phyloP scores from a whole-genome alignment of 2,329 filamentous ascomycete species.

The Didymella glomerata region DNA sequence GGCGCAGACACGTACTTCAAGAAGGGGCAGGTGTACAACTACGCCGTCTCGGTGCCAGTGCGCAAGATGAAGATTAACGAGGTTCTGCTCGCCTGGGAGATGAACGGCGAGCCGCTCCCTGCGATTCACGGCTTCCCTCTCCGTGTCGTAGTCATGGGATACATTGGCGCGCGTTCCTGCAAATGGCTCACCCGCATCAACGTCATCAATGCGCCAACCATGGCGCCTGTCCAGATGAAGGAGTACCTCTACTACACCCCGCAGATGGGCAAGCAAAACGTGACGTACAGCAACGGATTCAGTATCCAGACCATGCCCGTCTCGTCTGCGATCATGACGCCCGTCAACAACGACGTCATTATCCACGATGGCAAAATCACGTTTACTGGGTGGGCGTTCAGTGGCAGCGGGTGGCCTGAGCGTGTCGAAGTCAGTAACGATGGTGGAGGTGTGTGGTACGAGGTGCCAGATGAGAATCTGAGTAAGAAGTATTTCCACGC shows the following conservation, averaged over 20 bases:
- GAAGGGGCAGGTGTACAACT: slow-evolving; percentile 70
- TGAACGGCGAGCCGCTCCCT: slow-evolving; percentile 72
- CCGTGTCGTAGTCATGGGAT: slow-evolving; percentile 69
- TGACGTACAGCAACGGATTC: slow-evolving; percentile 66
- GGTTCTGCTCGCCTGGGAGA: slow-evolving; percentile 74
- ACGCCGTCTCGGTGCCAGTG: slow-evolving; percentile 71
- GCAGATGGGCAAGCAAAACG: slow-evolving; percentile 74
- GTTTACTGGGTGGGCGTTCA: slow-evolving; percentile 59
- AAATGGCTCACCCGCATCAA: slow-evolving; percentile 72
- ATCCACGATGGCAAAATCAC: slow-evolving; percentile 67
- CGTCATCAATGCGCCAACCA: slow-evolving; percentile 64
- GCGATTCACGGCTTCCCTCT: slow-evolving; percentile 72
- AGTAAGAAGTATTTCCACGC: slow-evolving; percentile 69
- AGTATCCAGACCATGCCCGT: slow-evolving; percentile 78
- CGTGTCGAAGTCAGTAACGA: slow-evolving; percentile 70
- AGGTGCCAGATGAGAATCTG: slow-evolving; percentile 67
- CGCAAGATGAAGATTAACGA: slow-evolving; percentile 73
- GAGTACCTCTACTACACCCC: slow-evolving; percentile 75
- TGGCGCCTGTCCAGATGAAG: slow-evolving; percentile 69
- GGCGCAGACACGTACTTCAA: slow-evolving; percentile 80
- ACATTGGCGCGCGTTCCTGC: slow-evolving; percentile 70
- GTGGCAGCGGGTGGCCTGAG: slow-evolving; percentile 60
- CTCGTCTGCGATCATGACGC: slow-evolving; percentile 71
- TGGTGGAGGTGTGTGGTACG: slow-evolving; percentile 71
- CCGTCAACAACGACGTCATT: slow-evolving; percentile 67